These are phyloP conservation scores for Neofusicoccum sp. DNA, from an alignment of 2,329 filamentous ascomycete species.

Conservation along the genomic window DNA sequence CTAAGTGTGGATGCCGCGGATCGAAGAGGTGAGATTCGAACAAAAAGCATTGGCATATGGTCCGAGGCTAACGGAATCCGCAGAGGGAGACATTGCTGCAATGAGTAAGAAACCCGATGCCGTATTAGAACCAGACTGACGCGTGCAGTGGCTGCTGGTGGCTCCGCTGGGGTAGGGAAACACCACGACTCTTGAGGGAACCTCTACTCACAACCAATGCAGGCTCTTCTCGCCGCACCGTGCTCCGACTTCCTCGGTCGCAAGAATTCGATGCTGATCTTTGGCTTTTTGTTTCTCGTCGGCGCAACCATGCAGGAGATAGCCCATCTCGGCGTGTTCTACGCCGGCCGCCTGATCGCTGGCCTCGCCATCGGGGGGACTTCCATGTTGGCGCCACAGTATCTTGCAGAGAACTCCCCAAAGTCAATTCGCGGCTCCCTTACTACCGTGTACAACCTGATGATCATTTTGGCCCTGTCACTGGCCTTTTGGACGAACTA, in stretches of 20 bases:
- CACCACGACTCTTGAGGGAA: background rate
- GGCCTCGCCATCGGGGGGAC: constrained; percentile 41
- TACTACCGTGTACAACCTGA: constrained; percentile 45
- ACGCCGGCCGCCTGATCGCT: constrained; percentile 43
- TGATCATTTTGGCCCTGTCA: constrained; percentile 41
- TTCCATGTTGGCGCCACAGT: constrained; percentile 46
- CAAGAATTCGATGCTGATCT: constrained; percentile 39
- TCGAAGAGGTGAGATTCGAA: constrained; percentile 18
- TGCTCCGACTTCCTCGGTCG: constrained; percentile 42
- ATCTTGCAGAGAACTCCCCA: constrained; percentile 45
- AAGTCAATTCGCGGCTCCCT: constrained; percentile 46
- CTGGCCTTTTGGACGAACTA: constrained; percentile 40
- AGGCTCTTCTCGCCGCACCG: constrained; percentile 40
- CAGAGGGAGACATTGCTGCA: constrained; percentile 35
- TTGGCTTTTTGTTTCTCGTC: constrained; percentile 37
- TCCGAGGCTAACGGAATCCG: background rate
- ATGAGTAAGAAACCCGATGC: constrained; percentile 31
- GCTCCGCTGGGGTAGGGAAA: constrained; percentile 33
- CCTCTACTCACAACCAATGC: background rate
- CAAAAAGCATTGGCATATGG: no score
- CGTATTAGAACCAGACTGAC: background rate
- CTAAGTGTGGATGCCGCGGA: constrained; percentile 34
- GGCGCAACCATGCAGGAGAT: constrained; percentile 42
- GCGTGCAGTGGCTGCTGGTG: constrained; percentile 33
- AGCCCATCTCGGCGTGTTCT: constrained; percentile 39